A percentile compares a stretch with the other conserved stretches of the same genome.
phyloP scores from a whole-genome alignment of 2,329 filamentous ascomycete genomes.

The Colletotrichum destructivum region DNA sequence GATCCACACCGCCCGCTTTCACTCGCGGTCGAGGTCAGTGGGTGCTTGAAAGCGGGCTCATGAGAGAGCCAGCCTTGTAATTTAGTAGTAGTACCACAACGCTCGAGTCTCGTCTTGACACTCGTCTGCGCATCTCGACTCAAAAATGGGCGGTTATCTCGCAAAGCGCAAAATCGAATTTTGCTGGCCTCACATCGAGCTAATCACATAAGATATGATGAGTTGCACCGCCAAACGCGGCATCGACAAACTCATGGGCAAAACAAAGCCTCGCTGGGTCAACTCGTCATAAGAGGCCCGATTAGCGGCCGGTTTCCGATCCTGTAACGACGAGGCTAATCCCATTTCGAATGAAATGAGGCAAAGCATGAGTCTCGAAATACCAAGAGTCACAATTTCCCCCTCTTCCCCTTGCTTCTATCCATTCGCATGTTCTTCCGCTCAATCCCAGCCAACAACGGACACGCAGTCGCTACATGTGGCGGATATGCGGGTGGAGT shows the following conservation, averaged over 20 bases:
- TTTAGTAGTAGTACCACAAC: neutral
- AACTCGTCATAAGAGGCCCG: constrained; percentile 13
- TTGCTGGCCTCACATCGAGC: neutral
- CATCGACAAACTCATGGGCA: neutral
- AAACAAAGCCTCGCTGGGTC: neutral
- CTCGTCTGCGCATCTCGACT: neutral
- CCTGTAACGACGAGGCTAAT: constrained; percentile 1
- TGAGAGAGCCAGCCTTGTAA: neutral
- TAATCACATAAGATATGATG: neutral
- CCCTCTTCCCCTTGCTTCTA: neutral
- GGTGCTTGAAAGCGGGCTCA: neutral
- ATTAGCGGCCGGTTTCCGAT: constrained; percentile 8
- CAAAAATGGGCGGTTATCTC: neutral
- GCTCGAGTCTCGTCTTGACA: neutral
- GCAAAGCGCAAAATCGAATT: no score
- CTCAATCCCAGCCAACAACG: constrained; percentile 37
- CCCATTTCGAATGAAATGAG: neutral
- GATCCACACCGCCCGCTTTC: constrained; percentile 36
- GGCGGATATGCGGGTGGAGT: constrained; percentile 41
- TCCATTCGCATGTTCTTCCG: constrained; percentile 35
- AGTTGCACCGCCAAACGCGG: neutral
- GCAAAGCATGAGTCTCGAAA: constrained; percentile 4
- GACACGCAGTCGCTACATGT: constrained; percentile 24
- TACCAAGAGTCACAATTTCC: neutral
- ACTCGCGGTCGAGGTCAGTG: constrained; percentile 4